Evolutionary conservation across 495 filamentous ascomycete genomes (phyloP).

Genomic region (Aspergillus leporis): DNA sequence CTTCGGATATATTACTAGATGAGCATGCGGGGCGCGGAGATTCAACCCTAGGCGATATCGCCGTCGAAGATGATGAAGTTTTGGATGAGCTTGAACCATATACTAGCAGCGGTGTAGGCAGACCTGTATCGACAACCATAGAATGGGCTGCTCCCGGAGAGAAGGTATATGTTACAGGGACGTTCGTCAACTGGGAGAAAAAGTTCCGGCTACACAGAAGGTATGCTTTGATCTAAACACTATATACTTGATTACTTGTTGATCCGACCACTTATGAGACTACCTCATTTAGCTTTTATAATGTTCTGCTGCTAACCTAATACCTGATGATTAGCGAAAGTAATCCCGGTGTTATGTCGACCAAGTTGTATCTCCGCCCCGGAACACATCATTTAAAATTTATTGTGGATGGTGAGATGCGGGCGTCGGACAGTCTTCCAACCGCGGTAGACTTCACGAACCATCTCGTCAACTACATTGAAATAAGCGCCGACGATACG

Average conservation of each 20-base stretch:
- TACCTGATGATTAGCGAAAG: constrained; percentile 29
- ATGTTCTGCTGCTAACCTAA: constrained; percentile 2
- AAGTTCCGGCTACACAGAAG: constrained; percentile 82
- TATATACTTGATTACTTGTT: not conserved
- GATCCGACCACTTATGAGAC: not conserved
- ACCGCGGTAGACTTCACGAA: constrained; percentile 97
- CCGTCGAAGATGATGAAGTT: constrained; percentile 77
- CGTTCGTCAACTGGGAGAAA: constrained; percentile 92
- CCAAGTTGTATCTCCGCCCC: constrained; percentile 77
- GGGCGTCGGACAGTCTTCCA: constrained; percentile 78
- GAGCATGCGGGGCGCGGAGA: constrained; percentile 45
- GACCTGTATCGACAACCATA: constrained; percentile 71
- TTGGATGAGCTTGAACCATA: constrained; percentile 66
- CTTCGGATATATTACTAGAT: constrained; percentile 50
- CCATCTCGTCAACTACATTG: constrained; percentile 95
- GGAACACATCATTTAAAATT: constrained; percentile 97
- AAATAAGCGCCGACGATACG: constrained; percentile 79
- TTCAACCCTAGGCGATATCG: constrained; percentile 67
- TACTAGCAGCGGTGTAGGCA: constrained; percentile 53
- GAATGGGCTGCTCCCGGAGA: constrained; percentile 79
- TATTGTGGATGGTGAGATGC: constrained; percentile 91
- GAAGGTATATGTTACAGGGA: constrained; percentile 94
- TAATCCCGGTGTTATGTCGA: constrained; percentile 59
- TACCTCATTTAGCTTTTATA: not conserved
- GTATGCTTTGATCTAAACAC: constrained; percentile 44